Conservation (phyloP, 1,139 yeast genomes). For the Yamadazyma triangularis region DNA sequence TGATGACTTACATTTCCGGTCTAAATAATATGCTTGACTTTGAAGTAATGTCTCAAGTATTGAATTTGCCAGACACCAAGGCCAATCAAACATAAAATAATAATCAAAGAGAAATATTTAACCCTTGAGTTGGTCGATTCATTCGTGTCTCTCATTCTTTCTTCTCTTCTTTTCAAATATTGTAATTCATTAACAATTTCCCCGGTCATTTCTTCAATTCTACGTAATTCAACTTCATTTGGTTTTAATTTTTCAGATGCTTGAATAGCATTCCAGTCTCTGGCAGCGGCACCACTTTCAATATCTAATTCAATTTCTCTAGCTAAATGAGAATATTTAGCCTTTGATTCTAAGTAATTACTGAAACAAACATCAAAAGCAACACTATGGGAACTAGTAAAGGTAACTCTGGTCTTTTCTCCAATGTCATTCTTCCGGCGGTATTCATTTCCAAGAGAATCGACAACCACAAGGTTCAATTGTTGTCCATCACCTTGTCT, state of each 20-base stretch:
- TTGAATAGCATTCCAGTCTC: slow-evolving; percentile 96
- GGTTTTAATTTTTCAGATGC: slow-evolving; percentile 92
- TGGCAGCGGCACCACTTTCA: slow-evolving; percentile 93
- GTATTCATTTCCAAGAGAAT: slow-evolving; percentile 67
- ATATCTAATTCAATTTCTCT: slow-evolving; percentile 84
- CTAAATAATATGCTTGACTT: slow-evolving; percentile 87
- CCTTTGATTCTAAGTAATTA: slow-evolving; percentile 47
- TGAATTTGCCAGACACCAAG: slow-evolving; percentile 91
- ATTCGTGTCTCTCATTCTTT: slow-evolving; percentile 90
- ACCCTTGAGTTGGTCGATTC: slow-evolving; percentile 90
- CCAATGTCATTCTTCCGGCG: slow-evolving; percentile 61
- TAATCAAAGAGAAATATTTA: slow-evolving; percentile 72
- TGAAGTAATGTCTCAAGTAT: slow-evolving; percentile 89
- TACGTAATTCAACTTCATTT: slow-evolving; percentile 80
- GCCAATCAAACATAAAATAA: slow-evolving; percentile 63
- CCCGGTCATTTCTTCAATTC: slow-evolving; percentile 75
- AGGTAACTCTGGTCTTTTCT: slow-evolving; percentile 67
- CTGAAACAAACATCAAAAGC: slow-evolving; percentile 91
- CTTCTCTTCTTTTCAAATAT: slow-evolving; percentile 84
- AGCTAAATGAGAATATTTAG: slow-evolving; percentile 30
- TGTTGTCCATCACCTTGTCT: slow-evolving; percentile 79
- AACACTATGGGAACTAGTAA: slow-evolving; percentile 77
- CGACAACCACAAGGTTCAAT: slow-evolving; percentile 58
- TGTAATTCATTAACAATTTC: slow-evolving; percentile 77
- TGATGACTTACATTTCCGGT: too few relatives aligned